These are phyloP conservation scores for Mallotus nudiflorus DNA, from an alignment of 345 rosid species.

Conservation along the genomic window DNA sequence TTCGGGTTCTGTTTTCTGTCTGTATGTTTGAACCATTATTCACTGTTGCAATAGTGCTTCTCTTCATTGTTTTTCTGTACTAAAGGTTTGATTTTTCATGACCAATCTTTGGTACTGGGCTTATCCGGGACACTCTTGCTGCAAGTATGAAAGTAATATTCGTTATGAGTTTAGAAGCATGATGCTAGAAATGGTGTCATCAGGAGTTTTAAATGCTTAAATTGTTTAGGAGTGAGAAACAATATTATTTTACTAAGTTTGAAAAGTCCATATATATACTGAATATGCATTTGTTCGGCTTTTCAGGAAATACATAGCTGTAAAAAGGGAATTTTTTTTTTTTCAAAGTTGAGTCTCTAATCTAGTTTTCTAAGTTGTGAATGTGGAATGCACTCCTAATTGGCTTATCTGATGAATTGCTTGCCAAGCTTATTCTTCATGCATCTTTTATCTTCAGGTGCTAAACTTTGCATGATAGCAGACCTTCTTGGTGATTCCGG, in stretches of 20 bases:
- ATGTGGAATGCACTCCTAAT: neutral
- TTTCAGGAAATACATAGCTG: neutral
- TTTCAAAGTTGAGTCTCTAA: neutral
- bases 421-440: neutral
- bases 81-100: neutral
- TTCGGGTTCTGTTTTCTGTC: neutral
- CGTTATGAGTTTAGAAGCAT: neutral
- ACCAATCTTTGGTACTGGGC: neutral
- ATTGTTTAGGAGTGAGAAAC: neutral
- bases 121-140: neutral
- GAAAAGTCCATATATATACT: neutral
- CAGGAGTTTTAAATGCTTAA: neutral
- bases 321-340: neutral
- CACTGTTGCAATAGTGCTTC: neutral
- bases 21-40: neutral
- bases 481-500: constrained; percentile 77
- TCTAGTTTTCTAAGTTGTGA: neutral
- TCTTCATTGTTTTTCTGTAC: neutral
- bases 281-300: neutral
- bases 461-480: constrained; percentile 86
- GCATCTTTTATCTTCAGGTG: constrained; percentile 56
- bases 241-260: neutral
- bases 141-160: neutral
- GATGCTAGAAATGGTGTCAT: neutral
- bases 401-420: neutral